phyloP scores from a whole-genome alignment of 2,329 filamentous ascomycete genomes.

The Neonectria ditissima region DNA sequence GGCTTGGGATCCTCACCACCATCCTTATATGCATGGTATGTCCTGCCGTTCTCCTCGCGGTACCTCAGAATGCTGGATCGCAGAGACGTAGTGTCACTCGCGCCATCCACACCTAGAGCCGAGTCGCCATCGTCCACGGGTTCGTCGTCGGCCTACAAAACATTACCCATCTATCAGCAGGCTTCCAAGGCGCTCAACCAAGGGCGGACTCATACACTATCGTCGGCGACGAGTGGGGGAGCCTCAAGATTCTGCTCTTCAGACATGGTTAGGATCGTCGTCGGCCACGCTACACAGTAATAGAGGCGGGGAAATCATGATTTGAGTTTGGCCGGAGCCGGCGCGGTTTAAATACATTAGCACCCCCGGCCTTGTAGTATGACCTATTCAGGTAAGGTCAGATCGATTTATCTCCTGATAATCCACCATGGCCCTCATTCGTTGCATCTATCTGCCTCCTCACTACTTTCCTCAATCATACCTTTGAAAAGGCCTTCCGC shows the following conservation, averaged over 20 bases:
- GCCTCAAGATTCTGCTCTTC: neutral
- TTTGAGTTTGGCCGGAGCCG: too few relatives aligned
- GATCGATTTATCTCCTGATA: too few relatives aligned
- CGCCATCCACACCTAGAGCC: constrained; percentile 12
- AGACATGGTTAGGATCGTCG: neutral
- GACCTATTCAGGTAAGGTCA: too few relatives aligned
- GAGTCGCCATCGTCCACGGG: constrained; percentile 23
- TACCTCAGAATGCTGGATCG: constrained; percentile 26
- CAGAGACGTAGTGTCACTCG: constrained; percentile 16
- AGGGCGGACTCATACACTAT: neutral
- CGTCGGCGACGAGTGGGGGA: neutral
- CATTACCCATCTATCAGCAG: neutral
- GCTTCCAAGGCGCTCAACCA: neutral
- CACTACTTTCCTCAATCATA: too few relatives aligned
- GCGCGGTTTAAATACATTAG: too few relatives aligned
- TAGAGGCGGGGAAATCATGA: too few relatives aligned
- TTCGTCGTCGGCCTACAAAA: constrained; percentile 4
- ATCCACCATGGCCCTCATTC: too few relatives aligned
- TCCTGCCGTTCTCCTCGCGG: constrained; percentile 23
- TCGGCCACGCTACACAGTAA: too few relatives aligned
- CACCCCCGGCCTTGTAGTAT: too few relatives aligned
- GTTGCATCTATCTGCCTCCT: too few relatives aligned
- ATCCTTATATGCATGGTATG: constrained; percentile 19
- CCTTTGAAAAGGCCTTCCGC: too few relatives aligned
- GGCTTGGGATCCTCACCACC: constrained; percentile 1